Base-by-base conservation (phyloP, 805 yeast genomes). In the Kodamaea sagamina region DNA sequence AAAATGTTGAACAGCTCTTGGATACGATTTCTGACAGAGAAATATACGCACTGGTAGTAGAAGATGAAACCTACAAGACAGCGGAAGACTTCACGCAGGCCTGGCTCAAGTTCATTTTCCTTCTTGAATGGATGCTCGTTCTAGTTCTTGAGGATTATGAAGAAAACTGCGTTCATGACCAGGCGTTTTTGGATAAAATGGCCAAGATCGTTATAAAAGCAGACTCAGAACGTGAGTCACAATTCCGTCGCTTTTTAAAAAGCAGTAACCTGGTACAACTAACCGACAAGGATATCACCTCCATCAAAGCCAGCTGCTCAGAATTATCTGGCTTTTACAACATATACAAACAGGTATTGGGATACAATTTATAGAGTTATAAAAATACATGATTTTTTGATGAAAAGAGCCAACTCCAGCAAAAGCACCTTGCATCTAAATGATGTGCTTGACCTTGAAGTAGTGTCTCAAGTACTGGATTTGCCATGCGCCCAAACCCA, bases 401-500 rank as follows among this genome's bases (percentile, higher is more conserved):
- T 29, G 34, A 13, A 15, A 29, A 13, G 34, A 29, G 34, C 17
- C 19, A 29, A 29, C 17, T 13, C 34, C 16, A 29, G 11, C 11
- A 29, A 29, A 12, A 12, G 16, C 6, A 29, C 32, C 32, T 13
- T 6, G 24, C 24, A 21, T 21, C 24, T 29, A 29, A 12, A 29
- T 29, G 56, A 86, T 86, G 61, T 86, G 92, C 65, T 86, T 86
- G 35, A 89, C 79, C 67, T 81, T 84, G 83, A 93, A 93, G 74
- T 87, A 93, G 64, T 86, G 84, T 72, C 96, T 84, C 70, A 93
- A 78, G 70, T 93, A 93, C 55, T 81, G 79, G 53, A 93, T 77
- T 75, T 93, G 98, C 95, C 97, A 92, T 28, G 77, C 82, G 39
- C 97, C 97, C 55, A 93, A 79, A 18, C 81, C 79, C 41, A 89